These are phyloP conservation scores for Saprolegnia diclina DNA, from an alignment of 352 stramenopile species.

Conservation along the genomic window DNA sequence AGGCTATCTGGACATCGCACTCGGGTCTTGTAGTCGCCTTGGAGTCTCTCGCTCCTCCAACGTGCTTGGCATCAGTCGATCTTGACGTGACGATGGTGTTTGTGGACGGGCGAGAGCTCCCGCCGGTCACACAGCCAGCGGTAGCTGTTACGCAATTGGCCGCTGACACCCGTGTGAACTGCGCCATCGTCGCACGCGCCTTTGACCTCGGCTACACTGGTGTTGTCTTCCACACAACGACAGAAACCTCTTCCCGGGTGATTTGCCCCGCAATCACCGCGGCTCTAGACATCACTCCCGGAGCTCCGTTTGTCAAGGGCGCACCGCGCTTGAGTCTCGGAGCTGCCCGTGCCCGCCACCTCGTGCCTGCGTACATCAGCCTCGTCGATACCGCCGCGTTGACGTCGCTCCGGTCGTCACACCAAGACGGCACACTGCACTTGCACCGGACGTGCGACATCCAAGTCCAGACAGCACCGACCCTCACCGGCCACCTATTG, in stretches of 20 bases:
- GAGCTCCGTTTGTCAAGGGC: not conserved
- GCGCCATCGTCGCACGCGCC: not conserved
- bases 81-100: too few relatives aligned
- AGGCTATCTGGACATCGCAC: too few relatives aligned
- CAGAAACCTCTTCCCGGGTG: not conserved
- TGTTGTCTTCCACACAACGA: not conserved
- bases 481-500: not conserved
- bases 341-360: not conserved
- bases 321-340: slow-evolving; percentile 6
- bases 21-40: too few relatives aligned
- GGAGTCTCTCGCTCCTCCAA: too few relatives aligned
- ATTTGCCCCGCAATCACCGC: not conserved
- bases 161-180: not conserved
- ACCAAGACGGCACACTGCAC: not conserved
- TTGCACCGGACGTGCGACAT: not conserved
- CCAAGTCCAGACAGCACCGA: not conserved
- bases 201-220: not conserved
- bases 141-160: too few relatives aligned
- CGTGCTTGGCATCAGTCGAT: too few relatives aligned
- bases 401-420: not conserved
- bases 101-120: too few relatives aligned
- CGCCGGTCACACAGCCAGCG: too few relatives aligned
- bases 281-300: slow-evolving; percentile 1
- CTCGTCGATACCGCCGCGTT: not conserved
- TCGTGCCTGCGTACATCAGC: not conserved